phyloP scores from a whole-genome alignment of 192 early-diverging fungal genomes.

The Backusella morwellensis region DNA sequence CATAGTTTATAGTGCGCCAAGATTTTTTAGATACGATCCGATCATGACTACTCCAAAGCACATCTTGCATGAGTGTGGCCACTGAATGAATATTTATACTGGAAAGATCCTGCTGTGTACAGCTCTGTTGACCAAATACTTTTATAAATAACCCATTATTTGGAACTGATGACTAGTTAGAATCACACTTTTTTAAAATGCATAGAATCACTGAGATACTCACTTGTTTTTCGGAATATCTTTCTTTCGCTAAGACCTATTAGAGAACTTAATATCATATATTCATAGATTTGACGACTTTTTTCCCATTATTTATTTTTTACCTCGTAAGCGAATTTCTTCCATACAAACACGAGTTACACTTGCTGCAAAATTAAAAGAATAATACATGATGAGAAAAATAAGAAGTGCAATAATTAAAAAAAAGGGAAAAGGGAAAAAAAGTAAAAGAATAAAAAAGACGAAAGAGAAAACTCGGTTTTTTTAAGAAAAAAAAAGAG shows the following conservation, averaged over 20 bases:
- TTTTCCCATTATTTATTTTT: background rate
- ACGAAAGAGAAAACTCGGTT: background rate
- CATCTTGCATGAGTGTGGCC: slow-evolving; percentile 33
- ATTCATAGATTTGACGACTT: background rate
- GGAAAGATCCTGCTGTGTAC: slow-evolving; percentile 15
- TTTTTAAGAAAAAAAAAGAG: background rate
- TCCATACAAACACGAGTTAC: slow-evolving; percentile 25
- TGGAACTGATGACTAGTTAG: slow-evolving; percentile 11
- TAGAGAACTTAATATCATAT: background rate
- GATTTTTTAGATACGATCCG: slow-evolving; percentile 30
- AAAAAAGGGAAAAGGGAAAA: background rate
- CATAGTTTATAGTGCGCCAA: slow-evolving; percentile 34
- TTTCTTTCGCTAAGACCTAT: slow-evolving; percentile 30
- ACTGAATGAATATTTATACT: slow-evolving; percentile 24
- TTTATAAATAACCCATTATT: slow-evolving; percentile 32
- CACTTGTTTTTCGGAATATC: slow-evolving; percentile 32
- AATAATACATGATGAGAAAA: slow-evolving; percentile 17
- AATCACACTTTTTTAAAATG: background rate
- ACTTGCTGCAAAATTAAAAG: slow-evolving; percentile 19
- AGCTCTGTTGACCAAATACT: slow-evolving; percentile 24
- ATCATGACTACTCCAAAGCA: slow-evolving; percentile 28
- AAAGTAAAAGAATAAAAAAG: background rate
- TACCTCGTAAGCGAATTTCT: slow-evolving; percentile 23
- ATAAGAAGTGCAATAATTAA: background rate
- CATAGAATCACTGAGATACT: background rate